Evolutionary conservation across 495 filamentous ascomycete species (phyloP), one percentile per base, ranked within the genome.

Genomic region (Xylaria palmicola): DNA sequence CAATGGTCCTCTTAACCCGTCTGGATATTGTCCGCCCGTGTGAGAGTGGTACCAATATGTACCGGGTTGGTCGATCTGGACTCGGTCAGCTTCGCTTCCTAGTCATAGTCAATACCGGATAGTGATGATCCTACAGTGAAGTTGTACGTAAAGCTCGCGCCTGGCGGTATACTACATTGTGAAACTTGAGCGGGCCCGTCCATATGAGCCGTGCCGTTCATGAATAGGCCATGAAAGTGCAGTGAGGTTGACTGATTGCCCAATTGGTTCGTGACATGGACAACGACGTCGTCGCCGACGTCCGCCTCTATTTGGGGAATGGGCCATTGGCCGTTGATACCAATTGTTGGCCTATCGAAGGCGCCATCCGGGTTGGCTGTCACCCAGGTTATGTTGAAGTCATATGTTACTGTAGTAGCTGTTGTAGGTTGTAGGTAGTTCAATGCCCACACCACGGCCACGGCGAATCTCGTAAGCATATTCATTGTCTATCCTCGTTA

Each of bases 41-140:
- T 93, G 90, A 12, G 86, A 90, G 69, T 93, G 90, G 65, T 92
- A 93, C 90, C 90, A 93, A 72, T 90, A 92, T 0, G 88, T 90
- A 29, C 90, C 90, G 10, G 83, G 84, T 69, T 92, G 86, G 59
- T 88, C 76, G 19, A 84, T 68, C 73, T 90, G 68, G 6, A 17
- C n/a, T 17, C 17, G 13, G 54, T 49, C 10, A 56, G 36, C 41
- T 30, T n/a, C n/a, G 22, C 34, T 59, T 30, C 6, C 22, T 13
- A 53, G 19, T 2, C 9, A 26, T 29, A 17, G 1, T 41, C 15
- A 30, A 27, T 20, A 19, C 29, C 4, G 13, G 20, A 9, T 22
- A 12, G 29, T 9, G 49, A 32, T 34, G 3, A 13, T 69, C 79
- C 69, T 70, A 91, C 87, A 6, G 86, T 90, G 69, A 93, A 93